phyloP scores from a whole-genome alignment of 1,139 yeast species.

The Blastobotrys buckinghamii region DNA sequence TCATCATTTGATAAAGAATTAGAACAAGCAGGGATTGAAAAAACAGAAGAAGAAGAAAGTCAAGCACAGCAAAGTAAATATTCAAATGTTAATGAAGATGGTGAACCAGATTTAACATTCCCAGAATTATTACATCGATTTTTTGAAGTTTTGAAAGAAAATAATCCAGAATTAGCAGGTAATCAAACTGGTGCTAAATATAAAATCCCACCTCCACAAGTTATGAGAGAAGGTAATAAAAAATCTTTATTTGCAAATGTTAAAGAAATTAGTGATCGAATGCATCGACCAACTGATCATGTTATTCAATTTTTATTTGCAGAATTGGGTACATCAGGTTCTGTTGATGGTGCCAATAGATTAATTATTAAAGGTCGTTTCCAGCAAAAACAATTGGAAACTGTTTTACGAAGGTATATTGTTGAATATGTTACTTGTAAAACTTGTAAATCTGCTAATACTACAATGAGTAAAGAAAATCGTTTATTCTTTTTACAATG shows the following conservation, averaged over 20 bases:
- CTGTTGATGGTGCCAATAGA: slow-evolving; percentile 96
- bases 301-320: slow-evolving; percentile 95
- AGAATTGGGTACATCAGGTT: slow-evolving; percentile 98
- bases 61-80: slow-evolving; percentile 12
- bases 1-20: slow-evolving; percentile 86
- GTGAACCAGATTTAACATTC: slow-evolving; percentile 64
- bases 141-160: slow-evolving; percentile 76
- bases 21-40: slow-evolving; percentile 79
- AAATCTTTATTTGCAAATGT: slow-evolving; percentile 95
- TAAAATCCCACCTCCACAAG: slow-evolving; percentile 96
- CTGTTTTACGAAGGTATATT: slow-evolving; percentile 92
- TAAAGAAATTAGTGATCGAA: slow-evolving; percentile 86
- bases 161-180: slow-evolving; percentile 98
- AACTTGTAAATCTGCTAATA: slow-evolving; percentile 97
- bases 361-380: slow-evolving; percentile 96
- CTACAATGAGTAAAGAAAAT: slow-evolving; percentile 93
- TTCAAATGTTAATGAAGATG: slow-evolving; percentile 28
- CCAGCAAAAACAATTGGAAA: slow-evolving; percentile 96
- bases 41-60: background rate
- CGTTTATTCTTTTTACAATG: slow-evolving; percentile 97
- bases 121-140: slow-evolving; percentile 75
- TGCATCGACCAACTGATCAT: slow-evolving; percentile 97
- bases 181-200: slow-evolving; percentile 89
- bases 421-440: slow-evolving; percentile 97
- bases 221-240: slow-evolving; percentile 95